Evolutionary conservation across 2,329 filamentous ascomycete genomes (phyloP).

Genomic region (Parafenestella ontariensis): DNA sequence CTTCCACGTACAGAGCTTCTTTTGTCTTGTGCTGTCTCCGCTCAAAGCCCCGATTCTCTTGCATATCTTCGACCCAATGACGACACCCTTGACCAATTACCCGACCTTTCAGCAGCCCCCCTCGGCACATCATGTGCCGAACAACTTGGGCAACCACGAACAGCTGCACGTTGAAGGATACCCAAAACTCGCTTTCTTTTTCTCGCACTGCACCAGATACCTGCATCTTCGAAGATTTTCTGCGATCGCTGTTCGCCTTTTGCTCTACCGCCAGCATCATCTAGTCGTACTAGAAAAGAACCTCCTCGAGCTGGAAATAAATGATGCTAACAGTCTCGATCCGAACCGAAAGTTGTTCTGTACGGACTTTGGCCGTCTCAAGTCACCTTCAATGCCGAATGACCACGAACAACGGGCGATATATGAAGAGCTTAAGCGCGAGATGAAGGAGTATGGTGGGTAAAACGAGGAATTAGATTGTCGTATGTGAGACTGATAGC

Average conservation of each 20-base stretch:
- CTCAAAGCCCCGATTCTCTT: not conserved
- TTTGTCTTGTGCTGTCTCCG: too few species aligned
- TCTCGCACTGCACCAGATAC: slow-evolving; percentile 7
- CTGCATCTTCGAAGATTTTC: slow-evolving; percentile 18
- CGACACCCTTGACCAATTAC: not conserved
- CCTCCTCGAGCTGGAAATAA: slow-evolving; percentile 4
- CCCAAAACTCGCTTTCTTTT: slow-evolving; percentile 12
- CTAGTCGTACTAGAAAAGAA: slow-evolving; percentile 6
- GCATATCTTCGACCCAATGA: not conserved
- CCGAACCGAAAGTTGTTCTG: not conserved
- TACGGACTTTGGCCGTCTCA: slow-evolving; percentile 1
- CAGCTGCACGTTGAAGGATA: slow-evolving; percentile 7
- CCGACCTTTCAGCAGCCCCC: not conserved
- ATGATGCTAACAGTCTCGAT: not conserved
- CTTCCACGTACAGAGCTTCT: too few species aligned
- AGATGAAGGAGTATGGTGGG: slow-evolving; percentile 17
- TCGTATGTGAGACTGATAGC: not conserved
- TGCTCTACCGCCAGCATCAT: slow-evolving; percentile 13
- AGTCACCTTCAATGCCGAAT: not conserved
- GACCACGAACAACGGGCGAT: not conserved
- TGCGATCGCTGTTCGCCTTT: slow-evolving; percentile 6
- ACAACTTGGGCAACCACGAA: not conserved
- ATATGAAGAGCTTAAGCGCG: slow-evolving; percentile 5
- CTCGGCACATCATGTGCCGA: not conserved
- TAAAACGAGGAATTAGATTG: not conserved